Evolutionary conservation across 345 rosid genomes (phyloP), one percentile per base, ranked within the genome.

Genomic region (Citrus australasica): DNA sequence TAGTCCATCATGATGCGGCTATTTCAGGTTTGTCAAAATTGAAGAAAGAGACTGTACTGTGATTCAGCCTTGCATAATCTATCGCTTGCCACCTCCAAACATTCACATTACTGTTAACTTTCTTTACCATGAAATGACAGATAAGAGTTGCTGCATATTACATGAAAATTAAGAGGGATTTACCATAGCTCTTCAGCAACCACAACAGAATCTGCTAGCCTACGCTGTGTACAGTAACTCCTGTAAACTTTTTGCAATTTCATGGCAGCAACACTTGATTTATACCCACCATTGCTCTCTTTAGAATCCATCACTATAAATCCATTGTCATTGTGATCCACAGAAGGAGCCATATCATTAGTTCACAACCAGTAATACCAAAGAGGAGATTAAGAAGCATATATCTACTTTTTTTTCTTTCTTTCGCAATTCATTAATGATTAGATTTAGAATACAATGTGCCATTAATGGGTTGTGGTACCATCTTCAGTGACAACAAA

Each of bases 181-280:
- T 53, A 86, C 87, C 89, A 84, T 55, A 78, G 79, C 84, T 86
- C 83, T 66, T 84, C 87, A 28, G 84, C 87, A 27, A 84, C 81
- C 30, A 82, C 82, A 6, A 84, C 85, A 56, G 87, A 86, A 76
- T 86, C 87, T 9, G 87, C 85, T 4, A 86, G 42, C 76, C 77
- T 72, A 33, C 83, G 84, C 37, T 84, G 59, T 5, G 85, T 85
- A 11, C 87, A 81, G 42, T 80, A 82, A 59, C 85, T 76, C 74
- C 85, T 78, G 77, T 84, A 84, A 28, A 82, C 83, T 77, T 86
- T 86, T 82, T 86, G 87, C 74, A 86, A 42, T 72, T 74, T 77
- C 69, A 77, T 67, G 48, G 87, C 89, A 63, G 82, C 83, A n/a
- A n/a, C 46, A 40, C 11, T 62, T 65, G 76, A 79, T 53, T 65